These are phyloP conservation scores for Austroboletus eburneus DNA, from an alignment of 768 basidiomycete species.

Conservation along the genomic window DNA sequence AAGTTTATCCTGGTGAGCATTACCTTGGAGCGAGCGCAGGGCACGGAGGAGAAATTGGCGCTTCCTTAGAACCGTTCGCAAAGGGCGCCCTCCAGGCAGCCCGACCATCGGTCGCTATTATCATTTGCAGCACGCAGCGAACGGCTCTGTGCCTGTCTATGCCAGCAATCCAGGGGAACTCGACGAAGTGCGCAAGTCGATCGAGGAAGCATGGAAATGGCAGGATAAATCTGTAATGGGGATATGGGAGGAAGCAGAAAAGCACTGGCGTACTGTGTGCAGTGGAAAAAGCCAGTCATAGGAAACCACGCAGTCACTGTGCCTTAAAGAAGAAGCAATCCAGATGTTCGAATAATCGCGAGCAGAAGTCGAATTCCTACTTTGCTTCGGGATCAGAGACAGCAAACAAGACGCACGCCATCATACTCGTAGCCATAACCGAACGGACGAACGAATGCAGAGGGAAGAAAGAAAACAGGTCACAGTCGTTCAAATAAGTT, in stretches of 20 bases:
- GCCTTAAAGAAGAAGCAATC: no score
- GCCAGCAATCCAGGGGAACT: conserved; percentile 7
- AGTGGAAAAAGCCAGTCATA: background rate
- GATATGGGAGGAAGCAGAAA: conserved; percentile 12
- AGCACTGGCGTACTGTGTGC: conserved; percentile 6
- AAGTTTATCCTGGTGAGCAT: conserved; percentile 41
- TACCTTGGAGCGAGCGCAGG: conserved; percentile 47
- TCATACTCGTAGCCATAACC: no score
- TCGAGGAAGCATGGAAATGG: conserved; percentile 18
- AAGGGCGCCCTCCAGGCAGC: conserved; percentile 20
- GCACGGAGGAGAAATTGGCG: conserved; percentile 45
- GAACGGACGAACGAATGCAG: no score
- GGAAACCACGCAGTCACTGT: no score
- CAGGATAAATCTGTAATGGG: conserved; percentile 7
- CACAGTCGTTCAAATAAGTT: no score
- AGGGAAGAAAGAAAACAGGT: no score
- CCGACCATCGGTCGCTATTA: conserved; percentile 21
- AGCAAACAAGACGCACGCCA: no score
- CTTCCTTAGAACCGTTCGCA: conserved; percentile 5
- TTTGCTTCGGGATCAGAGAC: no score
- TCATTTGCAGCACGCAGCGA: conserved; percentile 2
- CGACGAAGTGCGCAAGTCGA: conserved; percentile 4
- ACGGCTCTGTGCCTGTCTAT: conserved; percentile 2
- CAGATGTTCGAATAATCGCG: no score
- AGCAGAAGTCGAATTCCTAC: no score